A percentile compares a stretch with the other conserved stretches of the same genome.
phyloP scores from a whole-genome alignment of 768 basidiomycete species.

The Kwoniella botswanensis region DNA sequence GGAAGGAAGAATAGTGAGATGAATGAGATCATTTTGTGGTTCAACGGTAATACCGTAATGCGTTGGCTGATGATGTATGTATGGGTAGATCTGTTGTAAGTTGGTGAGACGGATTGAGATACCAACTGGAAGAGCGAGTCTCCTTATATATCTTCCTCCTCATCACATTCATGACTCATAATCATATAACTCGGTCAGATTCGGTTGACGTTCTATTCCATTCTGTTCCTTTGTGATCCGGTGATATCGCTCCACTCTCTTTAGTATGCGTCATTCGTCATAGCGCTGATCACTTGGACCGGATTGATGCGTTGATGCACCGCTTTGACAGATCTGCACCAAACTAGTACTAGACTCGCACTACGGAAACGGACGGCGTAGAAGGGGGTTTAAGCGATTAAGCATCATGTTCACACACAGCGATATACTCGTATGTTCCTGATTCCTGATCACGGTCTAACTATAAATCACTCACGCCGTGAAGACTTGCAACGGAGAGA shows the following conservation, averaged over 20 bases:
- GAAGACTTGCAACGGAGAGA: neutral
- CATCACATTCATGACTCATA: neutral
- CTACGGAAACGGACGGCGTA: neutral
- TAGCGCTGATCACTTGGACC: neutral
- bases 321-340: neutral
- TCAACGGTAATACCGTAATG: neutral
- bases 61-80: neutral
- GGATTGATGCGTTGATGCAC: neutral
- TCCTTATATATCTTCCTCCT: neutral
- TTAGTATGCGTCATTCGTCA: neutral
- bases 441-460: neutral
- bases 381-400: neutral
- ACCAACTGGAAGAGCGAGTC: neutral
- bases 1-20: neutral
- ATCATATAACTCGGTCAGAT: neutral
- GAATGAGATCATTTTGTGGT: neutral
- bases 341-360: too few species aligned
- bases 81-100: neutral
- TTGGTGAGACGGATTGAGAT: neutral
- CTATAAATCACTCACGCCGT: neutral
- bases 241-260: constrained; percentile 5
- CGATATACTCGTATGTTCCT: too few species aligned
- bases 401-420: neutral
- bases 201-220: neutral
- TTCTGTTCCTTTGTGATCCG: neutral